Percentiles rank a stretch among this genome's conserved stretches.
Conservation (phyloP, 352 stramenopile species). For the Globisporangium viniferum region DNA sequence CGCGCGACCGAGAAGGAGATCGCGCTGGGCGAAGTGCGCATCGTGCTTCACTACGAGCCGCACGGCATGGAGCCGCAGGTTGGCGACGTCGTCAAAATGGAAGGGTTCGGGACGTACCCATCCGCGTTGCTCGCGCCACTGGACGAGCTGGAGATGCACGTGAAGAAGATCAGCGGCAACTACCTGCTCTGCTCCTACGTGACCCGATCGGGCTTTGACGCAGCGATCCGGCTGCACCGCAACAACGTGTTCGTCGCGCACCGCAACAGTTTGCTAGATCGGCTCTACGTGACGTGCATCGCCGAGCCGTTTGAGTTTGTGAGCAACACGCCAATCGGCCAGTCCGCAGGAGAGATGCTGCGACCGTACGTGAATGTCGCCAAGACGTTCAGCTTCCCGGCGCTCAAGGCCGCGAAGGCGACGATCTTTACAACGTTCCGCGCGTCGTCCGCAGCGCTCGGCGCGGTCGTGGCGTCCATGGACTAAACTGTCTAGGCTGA, state of each 20-base stretch:
- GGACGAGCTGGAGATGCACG: conserved; percentile 69
- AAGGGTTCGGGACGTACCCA: conserved; percentile 73
- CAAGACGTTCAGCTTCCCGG: conserved; percentile 63
- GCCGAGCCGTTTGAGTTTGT: conserved; percentile 75
- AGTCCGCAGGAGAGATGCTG: conserved; percentile 47
- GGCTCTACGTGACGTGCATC: conserved; percentile 64
- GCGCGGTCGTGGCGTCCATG: conserved; percentile 64
- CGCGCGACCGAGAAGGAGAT: conserved; percentile 32
- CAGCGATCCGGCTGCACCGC: conserved; percentile 56
- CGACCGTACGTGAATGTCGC: conserved; percentile 69
- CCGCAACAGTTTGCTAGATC: conserved; percentile 64
- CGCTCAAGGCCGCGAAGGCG: conserved; percentile 58
- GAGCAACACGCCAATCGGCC: conserved; percentile 55
- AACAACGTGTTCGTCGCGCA: conserved; percentile 80
- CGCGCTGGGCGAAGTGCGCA: conserved; percentile 64
- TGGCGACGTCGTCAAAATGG: conserved; percentile 72
- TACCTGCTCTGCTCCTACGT: conserved; percentile 73
- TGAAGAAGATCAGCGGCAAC: conserved; percentile 81
- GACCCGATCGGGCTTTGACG: conserved; percentile 66
- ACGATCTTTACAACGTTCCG: conserved; percentile 70
- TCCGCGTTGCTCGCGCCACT: conserved; percentile 58
- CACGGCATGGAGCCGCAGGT: conserved; percentile 73
- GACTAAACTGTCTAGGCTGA: conserved; percentile 22
- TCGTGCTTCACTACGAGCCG: conserved; percentile 79
- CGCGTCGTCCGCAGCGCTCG: conserved; percentile 63